phyloP scores from a whole-genome alignment of 2,329 filamentous ascomycete genomes.

The Colletotrichum tropicale region DNA sequence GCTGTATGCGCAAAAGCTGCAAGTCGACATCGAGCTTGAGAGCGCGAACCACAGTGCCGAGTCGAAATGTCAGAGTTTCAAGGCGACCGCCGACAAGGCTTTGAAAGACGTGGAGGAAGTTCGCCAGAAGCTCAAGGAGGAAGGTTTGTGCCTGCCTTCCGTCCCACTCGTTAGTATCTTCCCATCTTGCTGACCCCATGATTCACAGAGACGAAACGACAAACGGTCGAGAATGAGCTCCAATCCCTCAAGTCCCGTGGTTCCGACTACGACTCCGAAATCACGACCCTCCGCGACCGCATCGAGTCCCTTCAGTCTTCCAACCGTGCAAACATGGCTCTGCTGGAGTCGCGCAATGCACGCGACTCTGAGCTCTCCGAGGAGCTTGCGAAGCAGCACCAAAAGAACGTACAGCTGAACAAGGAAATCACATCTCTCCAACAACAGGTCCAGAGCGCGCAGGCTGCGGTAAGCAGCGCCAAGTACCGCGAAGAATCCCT shows the following conservation, averaged over 20 bases:
- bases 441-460: constrained; percentile 81
- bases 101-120: constrained; percentile 84
- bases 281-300: constrained; percentile 79
- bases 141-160: constrained; percentile 62
- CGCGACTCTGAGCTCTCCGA: constrained; percentile 86
- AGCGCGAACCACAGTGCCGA: constrained; percentile 86
- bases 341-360: constrained; percentile 87
- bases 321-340: constrained; percentile 86
- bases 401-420: constrained; percentile 83
- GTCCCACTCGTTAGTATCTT: not conserved
- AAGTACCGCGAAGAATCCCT: constrained; percentile 91
- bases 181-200: not conserved
- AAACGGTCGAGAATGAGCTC: constrained; percentile 80
- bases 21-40: constrained; percentile 90
- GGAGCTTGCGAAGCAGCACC: constrained; percentile 86
- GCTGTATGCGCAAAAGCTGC: constrained; percentile 85
- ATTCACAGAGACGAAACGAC: constrained; percentile 72
- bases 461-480: constrained; percentile 78
- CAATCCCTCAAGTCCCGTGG: constrained; percentile 77
- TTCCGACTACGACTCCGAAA: constrained; percentile 75
- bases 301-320: constrained; percentile 88
- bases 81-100: constrained; percentile 80
- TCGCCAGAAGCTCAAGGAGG: constrained; percentile 78
- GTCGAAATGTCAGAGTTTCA: constrained; percentile 80
- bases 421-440: constrained; percentile 84